Evolutionary conservation across 1,139 yeast species (phyloP), one percentile per base, ranked within the genome.

Genomic region (Geotrichum australiense): DNA sequence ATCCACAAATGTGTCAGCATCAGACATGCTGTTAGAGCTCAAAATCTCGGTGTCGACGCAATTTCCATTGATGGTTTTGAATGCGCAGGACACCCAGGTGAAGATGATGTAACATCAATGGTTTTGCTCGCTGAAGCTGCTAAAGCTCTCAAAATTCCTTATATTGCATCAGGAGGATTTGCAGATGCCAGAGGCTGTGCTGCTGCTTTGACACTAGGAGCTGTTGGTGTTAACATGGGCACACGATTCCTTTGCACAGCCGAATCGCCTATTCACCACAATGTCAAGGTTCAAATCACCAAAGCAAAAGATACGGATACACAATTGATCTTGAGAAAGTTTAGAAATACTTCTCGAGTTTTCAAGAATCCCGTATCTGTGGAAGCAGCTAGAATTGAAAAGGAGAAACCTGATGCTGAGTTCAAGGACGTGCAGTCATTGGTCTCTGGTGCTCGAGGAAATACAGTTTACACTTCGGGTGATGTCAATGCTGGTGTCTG

Each of bases 41-140:
- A 62, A 50, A 35, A 47, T 19, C 50, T 58, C 15, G 65, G 65
- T 7, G 65, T 59, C 19, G 59, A 58, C 24, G 63, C 63, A 27
- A 50, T 62, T 31, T 54, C 62, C 26, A 62, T 62, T 26, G 65
- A 62, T 40, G 65, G 65, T 6, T 57, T 57, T 39, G 65, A 59
- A 44, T 61, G 65, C 38, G 65, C 65, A 5, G 65, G 65, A 18
- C 65, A 62, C 41, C 65, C 65, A 14, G 65, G 65, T 19, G 65
- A 62, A 47, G 60, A 60, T 47, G 65, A 57, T 34, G 46, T 62
- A 22, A 48, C 61, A 23, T 51, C 58, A 15, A 46, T 62, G 43
- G 49, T 62, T 20, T 52, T 61, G 26, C 53, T 61, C 21, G 54
- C 62, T 21, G 48, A 57, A 30, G 57, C 59, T 12, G 53, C 56